A percentile compares a stretch with the other conserved stretches of the same genome.
Evolutionary conservation across 129 eudicot genomes (phyloP).

Genomic region (Saposhnikovia divaricata): DNA sequence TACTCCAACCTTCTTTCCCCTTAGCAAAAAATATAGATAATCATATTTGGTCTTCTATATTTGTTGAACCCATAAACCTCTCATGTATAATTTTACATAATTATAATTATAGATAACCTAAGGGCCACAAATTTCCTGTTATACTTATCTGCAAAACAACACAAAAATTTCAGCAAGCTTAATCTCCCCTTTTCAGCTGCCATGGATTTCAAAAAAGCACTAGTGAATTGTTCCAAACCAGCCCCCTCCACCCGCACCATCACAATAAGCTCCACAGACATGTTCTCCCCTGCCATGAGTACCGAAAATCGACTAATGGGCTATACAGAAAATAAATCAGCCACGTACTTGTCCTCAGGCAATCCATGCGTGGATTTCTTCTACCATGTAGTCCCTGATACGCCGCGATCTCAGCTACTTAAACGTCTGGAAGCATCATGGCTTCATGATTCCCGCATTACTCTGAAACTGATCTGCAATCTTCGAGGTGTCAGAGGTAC

Average conservation of each 20-base stretch:
- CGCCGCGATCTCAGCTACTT: slow-evolving; percentile 20
- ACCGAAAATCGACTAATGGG: background rate
- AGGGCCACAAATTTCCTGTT: no score
- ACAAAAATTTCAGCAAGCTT: no score
- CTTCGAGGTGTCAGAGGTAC: slow-evolving; percentile 29
- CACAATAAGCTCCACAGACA: background rate
- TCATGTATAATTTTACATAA: no score
- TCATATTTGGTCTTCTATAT: no score
- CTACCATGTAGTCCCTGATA: slow-evolving; percentile 33
- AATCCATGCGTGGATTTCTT: slow-evolving; percentile 40
- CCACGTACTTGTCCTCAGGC: slow-evolving; percentile 28
- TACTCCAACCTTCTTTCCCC: no score
- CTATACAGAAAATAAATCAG: slow-evolving; percentile 31
- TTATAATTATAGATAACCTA: no score
- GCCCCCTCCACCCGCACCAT: background rate
- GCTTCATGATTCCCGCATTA: slow-evolving; percentile 26
- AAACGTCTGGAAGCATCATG: slow-evolving; percentile 15
- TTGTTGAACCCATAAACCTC: no score
- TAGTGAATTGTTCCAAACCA: background rate
- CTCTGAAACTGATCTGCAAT: slow-evolving; percentile 15
- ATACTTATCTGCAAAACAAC: no score
- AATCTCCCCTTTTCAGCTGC: background rate
- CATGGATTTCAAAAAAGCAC: background rate
- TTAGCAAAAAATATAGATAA: no score
- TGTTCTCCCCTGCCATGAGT: background rate